phyloP scores from a whole-genome alignment of 768 basidiomycete species.

The Suillus bovinus region DNA sequence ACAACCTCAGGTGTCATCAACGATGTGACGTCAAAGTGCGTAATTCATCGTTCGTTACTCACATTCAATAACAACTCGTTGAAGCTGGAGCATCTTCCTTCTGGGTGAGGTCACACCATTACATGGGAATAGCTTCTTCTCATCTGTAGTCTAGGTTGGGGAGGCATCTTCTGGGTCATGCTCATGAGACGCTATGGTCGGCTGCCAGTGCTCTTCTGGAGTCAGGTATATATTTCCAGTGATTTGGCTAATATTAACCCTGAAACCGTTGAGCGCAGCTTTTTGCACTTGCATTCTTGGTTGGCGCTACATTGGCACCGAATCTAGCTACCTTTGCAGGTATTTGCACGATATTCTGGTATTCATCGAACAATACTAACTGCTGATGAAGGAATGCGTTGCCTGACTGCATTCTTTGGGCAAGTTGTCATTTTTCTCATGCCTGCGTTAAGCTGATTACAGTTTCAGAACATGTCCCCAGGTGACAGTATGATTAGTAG shows the following conservation, averaged over 20 bases:
- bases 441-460: neutral
- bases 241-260: neutral
- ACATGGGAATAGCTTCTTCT: neutral
- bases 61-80: slow-evolving; percentile 8
- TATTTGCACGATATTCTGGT: slow-evolving; percentile 15
- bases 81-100: slow-evolving; percentile 50
- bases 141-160: slow-evolving; percentile 24
- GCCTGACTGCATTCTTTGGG: slow-evolving; percentile 34
- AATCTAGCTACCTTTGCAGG: slow-evolving; percentile 49
- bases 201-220: slow-evolving; percentile 32
- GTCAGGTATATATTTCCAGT: slow-evolving; percentile 17
- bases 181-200: slow-evolving; percentile 33
- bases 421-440: slow-evolving; percentile 12
- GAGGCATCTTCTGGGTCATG: slow-evolving; percentile 31
- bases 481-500: slow-evolving; percentile 38
- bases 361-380: neutral
- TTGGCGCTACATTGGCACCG: slow-evolving; percentile 55
- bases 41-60: neutral
- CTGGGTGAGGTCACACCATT: slow-evolving; percentile 32
- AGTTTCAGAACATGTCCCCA: slow-evolving; percentile 48
- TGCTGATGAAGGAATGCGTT: slow-evolving; percentile 27
- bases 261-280: slow-evolving; percentile 25
- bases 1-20: slow-evolving; percentile 51
- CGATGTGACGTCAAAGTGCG: slow-evolving; percentile 47
- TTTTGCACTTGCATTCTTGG: slow-evolving; percentile 45